Evolutionary conservation across 164 flowering plant species (phyloP), one percentile per base, ranked within the genome.

Genomic region (Vitis rotundifolia): DNA sequence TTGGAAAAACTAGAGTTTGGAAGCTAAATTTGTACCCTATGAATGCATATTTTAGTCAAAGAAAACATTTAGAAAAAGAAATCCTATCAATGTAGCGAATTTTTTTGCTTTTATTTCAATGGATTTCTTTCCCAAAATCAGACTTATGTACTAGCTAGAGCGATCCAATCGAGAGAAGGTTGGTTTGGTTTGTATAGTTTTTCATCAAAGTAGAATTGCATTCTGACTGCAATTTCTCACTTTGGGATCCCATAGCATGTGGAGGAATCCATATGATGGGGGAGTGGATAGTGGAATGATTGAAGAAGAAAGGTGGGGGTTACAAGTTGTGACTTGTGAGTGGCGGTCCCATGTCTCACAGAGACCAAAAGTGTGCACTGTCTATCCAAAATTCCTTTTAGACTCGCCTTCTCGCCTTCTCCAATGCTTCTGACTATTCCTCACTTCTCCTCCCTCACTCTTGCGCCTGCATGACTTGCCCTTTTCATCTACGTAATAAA

Each of bases 391-490:
- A 55, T 64, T 71, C 73, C 22, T 44, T 63, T 2, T 22, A 18
- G 1, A 18, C 15, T 22, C 13, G 31, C 9, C 22, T 49, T 0
- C 31, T 22, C 19, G 13, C 44, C 37, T 54, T 16, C 44, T 44
- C 57, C 59, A 18, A 71, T 51, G 68, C 68, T 58, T 64, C 64
- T 71, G 68, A 71, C 22, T 31, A 49, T 8, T 58, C 22, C 68
- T 44, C 66, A 14, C 26, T 51, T n/a, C 15, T 31, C 22, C 16
- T 37, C 59, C 2, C 77, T 29, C 53, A 48, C 73, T 7, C 70
- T 19, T 60, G 57, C 68, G 79, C 82, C 79, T 70, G 77, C 78
- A 57, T 69, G 80, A 74, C 80, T 69, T 77, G 83, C 75, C 78
- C 76, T 72, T 80, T 80, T 80, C 83, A 77, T 19, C 66, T 16